These are phyloP conservation scores for Boechera divaricarpa DNA, from an alignment of 345 rosid genomes.

Conservation along the genomic window DNA sequence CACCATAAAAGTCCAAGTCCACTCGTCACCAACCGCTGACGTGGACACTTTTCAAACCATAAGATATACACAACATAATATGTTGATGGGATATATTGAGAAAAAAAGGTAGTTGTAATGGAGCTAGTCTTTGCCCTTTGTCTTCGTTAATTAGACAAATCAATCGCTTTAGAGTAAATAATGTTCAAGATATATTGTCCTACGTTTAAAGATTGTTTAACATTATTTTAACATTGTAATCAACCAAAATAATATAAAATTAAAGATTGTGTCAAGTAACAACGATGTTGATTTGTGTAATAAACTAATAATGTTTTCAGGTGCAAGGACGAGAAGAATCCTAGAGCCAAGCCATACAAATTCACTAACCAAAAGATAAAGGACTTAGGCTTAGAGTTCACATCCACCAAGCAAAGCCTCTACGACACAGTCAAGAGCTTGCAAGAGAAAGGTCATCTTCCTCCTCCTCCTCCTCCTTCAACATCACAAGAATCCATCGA, in stretches of 20 bases:
- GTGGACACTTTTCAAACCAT: constrained; percentile 27
- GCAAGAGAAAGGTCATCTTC: constrained; percentile 86
- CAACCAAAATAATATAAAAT: background rate
- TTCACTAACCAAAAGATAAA: constrained; percentile 82
- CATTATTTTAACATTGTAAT: background rate
- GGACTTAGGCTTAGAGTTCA: constrained; percentile 81
- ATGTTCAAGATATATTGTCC: background rate
- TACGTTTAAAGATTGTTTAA: background rate
- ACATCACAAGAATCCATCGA: constrained; percentile 43
- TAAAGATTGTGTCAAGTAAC: background rate
- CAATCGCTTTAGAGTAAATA: constrained; percentile 22
- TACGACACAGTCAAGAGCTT: constrained; percentile 90
- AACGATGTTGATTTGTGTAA: constrained; percentile 2
- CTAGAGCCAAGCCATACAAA: constrained; percentile 77
- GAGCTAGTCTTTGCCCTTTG: constrained; percentile 15
- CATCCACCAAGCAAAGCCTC: constrained; percentile 73
- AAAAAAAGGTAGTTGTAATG: constrained; percentile 6
- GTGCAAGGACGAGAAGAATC: constrained; percentile 90
- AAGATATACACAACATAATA: background rate
- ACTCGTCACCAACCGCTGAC: constrained; percentile 30
- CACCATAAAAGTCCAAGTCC: constrained; percentile 17
- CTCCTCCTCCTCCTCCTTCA: constrained; percentile 50
- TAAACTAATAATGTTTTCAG: constrained; percentile 45
- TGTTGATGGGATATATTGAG: constrained; percentile 10
- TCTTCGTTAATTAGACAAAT: constrained; percentile 5